These are phyloP conservation scores for Tothia fuscella DNA, from an alignment of 2,329 filamentous ascomycete genomes.

Conservation along the genomic window DNA sequence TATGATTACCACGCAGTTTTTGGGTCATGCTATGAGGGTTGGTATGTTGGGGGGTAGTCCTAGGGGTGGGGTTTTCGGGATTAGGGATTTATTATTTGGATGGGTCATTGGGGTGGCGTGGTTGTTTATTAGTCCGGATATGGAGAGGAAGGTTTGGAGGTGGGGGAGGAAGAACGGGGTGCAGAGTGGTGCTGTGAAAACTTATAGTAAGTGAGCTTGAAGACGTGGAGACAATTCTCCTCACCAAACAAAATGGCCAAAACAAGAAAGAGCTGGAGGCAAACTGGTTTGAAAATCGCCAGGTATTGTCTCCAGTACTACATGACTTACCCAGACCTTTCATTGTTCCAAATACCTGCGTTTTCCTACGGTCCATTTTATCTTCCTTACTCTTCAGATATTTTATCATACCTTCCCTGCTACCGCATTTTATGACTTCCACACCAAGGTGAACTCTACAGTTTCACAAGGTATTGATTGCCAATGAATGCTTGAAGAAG, in stretches of 20 bases:
- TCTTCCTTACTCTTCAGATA: too few species aligned
- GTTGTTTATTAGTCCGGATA: constrained; percentile 44
- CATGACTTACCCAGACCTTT: not conserved
- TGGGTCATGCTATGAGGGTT: constrained; percentile 62
- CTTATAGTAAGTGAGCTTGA: not conserved
- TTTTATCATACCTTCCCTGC: too few species aligned
- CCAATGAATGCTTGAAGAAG: not conserved
- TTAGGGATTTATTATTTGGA: constrained; percentile 42
- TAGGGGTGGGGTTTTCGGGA: constrained; percentile 39
- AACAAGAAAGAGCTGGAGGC: not conserved
- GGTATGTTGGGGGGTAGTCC: constrained; percentile 39
- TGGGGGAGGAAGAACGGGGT: constrained; percentile 45
- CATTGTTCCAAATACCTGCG: not conserved
- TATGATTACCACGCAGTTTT: constrained; percentile 60
- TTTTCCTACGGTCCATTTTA: not conserved
- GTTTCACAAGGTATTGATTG: not conserved
- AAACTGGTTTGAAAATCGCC: not conserved
- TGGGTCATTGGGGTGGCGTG: constrained; percentile 43
- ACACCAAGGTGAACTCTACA: too few species aligned
- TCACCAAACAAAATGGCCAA: not conserved
- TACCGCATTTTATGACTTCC: too few species aligned
- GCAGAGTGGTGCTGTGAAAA: not conserved
- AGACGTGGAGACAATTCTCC: not conserved
- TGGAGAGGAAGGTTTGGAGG: constrained; percentile 43
- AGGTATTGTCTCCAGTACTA: not conserved